These are phyloP conservation scores for Pascua guehoae DNA, from an alignment of 1,284 basidiomycete species.

Conservation along the genomic window DNA sequence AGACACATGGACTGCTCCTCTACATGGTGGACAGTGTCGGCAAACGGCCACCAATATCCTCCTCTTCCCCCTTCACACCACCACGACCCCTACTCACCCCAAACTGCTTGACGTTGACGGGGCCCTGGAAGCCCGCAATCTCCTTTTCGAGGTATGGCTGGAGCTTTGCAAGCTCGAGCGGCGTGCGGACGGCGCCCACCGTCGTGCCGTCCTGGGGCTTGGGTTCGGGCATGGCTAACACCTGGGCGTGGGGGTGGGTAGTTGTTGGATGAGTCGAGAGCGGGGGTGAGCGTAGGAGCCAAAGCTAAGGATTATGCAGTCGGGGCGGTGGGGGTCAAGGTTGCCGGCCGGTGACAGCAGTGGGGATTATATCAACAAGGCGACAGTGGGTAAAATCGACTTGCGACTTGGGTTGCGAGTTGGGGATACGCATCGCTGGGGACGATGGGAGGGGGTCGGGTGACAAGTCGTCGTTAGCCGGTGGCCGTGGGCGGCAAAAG, in stretches of 20 bases:
- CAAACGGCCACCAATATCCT: background rate
- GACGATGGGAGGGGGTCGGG: no score
- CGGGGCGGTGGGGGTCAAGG: no score
- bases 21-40: background rate
- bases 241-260: background rate
- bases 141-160: constrained; percentile 64
- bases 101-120: constrained; percentile 84
- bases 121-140: constrained; percentile 60
- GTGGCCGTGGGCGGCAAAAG: no score
- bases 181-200: constrained; percentile 57
- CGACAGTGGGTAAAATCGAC: no score
- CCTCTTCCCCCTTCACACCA: background rate
- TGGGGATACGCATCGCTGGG: no score
- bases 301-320: no score
- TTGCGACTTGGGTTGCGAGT: no score
- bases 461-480: no score
- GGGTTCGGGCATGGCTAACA: constrained; percentile 3
- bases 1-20: no score
- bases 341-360: no score
- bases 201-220: constrained; percentile 10
- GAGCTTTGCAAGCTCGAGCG: constrained; percentile 63
- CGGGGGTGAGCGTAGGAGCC: no score
- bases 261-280: background rate
- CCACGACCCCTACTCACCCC: constrained; percentile 57
- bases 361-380: no score